Evolutionary conservation across 2,329 filamentous ascomycete species (phyloP).

Genomic region (Furcasterigmium sp.): DNA sequence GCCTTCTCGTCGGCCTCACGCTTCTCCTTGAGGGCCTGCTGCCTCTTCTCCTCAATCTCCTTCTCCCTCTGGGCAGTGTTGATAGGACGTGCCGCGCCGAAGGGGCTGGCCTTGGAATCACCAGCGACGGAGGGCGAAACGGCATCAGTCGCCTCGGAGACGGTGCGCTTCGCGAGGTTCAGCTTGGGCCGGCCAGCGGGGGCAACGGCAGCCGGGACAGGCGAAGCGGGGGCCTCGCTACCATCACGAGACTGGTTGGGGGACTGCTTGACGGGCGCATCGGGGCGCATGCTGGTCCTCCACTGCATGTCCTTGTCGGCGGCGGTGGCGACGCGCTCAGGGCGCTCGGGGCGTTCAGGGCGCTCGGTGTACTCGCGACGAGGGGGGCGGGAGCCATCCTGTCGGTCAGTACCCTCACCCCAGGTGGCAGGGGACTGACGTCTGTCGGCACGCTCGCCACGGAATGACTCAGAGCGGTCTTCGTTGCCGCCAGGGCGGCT

Average conservation of each 20-base stretch:
- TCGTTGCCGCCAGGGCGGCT: conserved; percentile 51
- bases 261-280: conserved; percentile 52
- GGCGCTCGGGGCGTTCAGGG: conserved; percentile 54
- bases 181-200: conserved; percentile 68
- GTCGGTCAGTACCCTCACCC: conserved; percentile 54
- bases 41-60: conserved; percentile 83
- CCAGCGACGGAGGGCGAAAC: conserved; percentile 43
- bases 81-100: conserved; percentile 89
- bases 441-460: conserved; percentile 44
- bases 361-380: conserved; percentile 71
- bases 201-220: conserved; percentile 40
- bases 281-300: conserved; percentile 88
- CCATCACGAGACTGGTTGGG: conserved; percentile 65
- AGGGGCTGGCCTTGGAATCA: conserved; percentile 84
- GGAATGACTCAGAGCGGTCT: conserved; percentile 51
- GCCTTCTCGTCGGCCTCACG: conserved; percentile 82
- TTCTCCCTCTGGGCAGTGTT: conserved; percentile 87
- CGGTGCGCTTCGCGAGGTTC: conserved; percentile 86
- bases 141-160: conserved; percentile 62
- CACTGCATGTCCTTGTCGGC: conserved; percentile 92
- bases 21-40: conserved; percentile 71
- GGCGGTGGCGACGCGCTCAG: conserved; percentile 72
- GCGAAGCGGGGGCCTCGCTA: conserved; percentile 71
- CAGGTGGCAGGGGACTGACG: conserved; percentile 66
- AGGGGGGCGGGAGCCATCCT: conserved; percentile 65